Evolutionary conservation across 352 stramenopile genomes (phyloP).

Genomic region (Ophiocytium majus): DNA sequence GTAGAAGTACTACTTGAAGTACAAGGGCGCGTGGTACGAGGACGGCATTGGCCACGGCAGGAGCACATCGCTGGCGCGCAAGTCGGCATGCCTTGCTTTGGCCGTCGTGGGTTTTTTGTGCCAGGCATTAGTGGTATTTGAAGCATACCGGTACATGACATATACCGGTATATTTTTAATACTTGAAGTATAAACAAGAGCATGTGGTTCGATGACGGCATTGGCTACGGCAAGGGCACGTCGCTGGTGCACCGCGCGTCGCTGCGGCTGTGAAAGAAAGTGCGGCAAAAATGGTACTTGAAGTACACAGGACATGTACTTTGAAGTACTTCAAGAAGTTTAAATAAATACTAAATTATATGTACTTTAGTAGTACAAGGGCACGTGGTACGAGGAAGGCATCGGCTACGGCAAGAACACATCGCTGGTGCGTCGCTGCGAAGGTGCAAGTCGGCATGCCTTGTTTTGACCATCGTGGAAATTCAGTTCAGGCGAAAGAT

Average conservation of each 20-base stretch:
- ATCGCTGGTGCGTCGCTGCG: neutral
- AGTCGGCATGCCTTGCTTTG: too few relatives aligned
- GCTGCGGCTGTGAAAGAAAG: neutral
- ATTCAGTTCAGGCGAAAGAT: neutral
- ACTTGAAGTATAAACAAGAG: neutral
- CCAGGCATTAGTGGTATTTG: neutral
- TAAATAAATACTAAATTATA: neutral
- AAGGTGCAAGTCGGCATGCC: too few relatives aligned
- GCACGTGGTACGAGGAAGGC: neutral
- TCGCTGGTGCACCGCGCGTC: neutral
- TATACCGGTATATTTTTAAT: neutral
- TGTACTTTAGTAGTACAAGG: neutral
- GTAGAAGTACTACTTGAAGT: neutral
- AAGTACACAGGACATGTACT: neutral
- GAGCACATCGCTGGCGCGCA: neutral
- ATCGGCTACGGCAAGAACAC: neutral
- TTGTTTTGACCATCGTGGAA: too few relatives aligned
- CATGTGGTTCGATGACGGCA: slow-evolving; percentile 48
- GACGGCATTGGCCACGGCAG: neutral
- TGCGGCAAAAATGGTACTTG: neutral
- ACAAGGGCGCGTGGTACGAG: neutral
- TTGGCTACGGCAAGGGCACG: slow-evolving; percentile 44
- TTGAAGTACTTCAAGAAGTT: too few relatives aligned
- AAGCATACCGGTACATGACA: neutral
- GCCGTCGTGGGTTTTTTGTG: too few relatives aligned